Base-by-base conservation (phyloP, 768 basidiomycete species). In the Kockovaella imperatae region DNA sequence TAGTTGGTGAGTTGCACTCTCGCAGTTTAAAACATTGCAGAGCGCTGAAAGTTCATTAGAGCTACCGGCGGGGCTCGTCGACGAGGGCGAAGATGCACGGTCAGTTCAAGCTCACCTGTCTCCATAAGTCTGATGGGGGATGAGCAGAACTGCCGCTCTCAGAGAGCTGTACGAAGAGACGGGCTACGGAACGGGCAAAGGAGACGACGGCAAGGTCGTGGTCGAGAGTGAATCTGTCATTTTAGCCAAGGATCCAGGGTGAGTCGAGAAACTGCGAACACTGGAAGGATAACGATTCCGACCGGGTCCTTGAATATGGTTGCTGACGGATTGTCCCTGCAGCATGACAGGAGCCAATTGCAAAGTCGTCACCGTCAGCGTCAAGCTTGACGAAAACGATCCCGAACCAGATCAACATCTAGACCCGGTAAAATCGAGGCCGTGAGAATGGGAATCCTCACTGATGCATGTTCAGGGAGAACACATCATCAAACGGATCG, bases 281-380 rank as follows among this genome's bases (percentile, higher is more conserved):
- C 8, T 20, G 35, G 24, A 36, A 35, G 28, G 15, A 25, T 25
- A 10, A 17, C 23, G 21, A 38, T 25, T n/a, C 6, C 20, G n/a
- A 5, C 30, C 23, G 8, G 18, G 14, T 8, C 34, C 25, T 7
- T 17, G 26, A n/a, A 18, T 40, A 21, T 20, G 14, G 8, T 8
- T 28, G 8, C 30, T 38, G 17, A n/a, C 15, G 14, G 40, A 46
- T 52, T 45, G 45, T 17, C 13, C n/a, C 39, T 28, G 24, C 30
- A 89, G 91, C 8, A 90, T 97, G 89, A 84, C 87, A 17, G 88
- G 82, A 35, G 86, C 91, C 11, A 93, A 86, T 64, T 91, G 91
- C 87, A 83, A 86, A 60, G 78, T 95, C 18, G 81, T 87, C 39
- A 76, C 83, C 15, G 74, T 91, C 24, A 76, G 78, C 50, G 83